Base-by-base conservation (phyloP, 192 early-diverging fungal genomes). In the Coemansia sp. region DNA sequence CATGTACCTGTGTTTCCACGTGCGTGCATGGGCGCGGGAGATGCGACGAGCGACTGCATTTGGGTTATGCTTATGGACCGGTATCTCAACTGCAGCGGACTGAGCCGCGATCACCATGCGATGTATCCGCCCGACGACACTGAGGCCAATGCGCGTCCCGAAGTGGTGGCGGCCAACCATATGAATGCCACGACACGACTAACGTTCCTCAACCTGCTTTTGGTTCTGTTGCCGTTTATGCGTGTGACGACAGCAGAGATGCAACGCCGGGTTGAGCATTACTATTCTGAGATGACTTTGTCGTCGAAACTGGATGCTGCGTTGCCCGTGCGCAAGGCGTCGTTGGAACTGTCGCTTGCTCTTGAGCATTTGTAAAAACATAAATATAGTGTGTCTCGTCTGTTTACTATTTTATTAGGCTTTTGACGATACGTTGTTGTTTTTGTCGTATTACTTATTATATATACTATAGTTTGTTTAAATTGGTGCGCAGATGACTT, bases 31-130 rank as follows among this genome's bases (percentile, higher is more conserved):
- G 79, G 73, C 55, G 27, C 62, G 0, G 73, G 70, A 10, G 73
- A 82, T 23, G 73, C 70, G 14, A 68, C 62, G 5, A 50, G 55
- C 38, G 69, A 69, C 38, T 69, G 73, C 23, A 48, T 82, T 16
- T 82, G 79, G 79, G 67, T 72, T 6, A 69, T 67, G 70, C 74
- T 82, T 60, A 82, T 82, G 62, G 79, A 82, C 64, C 66, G 79
- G 29, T 82, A 82, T 45, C 70, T 82, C 25, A 62, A 75, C 41
- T 82, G 79, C 73, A 82, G 79, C 64, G 74, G 74, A 0, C 59
- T 82, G 21, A 55, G 55, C 48, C 60, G 74, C 39, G 70, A 75
- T n/a, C 65, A 57, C 19, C 58, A 59, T 3, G 66, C 62, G 19
- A 23, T 64, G 19, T 61, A 59, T 16, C 39, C 53, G 0, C 29